Percentiles rank a stretch among this genome's conserved stretches.
Evolutionary conservation across 441 rosid species (phyloP).

Genomic region (Euphorbia celastroides): DNA sequence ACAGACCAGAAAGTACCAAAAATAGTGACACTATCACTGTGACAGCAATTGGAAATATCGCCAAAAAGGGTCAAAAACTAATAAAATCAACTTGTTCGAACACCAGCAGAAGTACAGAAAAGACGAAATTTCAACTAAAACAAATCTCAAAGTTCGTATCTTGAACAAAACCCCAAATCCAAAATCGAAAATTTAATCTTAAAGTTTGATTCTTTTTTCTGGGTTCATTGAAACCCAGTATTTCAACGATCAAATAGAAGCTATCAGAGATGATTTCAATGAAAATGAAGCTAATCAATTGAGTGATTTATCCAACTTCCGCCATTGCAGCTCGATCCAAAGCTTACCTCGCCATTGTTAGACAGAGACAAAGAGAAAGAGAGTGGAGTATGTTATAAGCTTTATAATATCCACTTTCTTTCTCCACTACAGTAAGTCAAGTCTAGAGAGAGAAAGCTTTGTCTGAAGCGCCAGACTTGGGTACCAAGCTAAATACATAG

Average conservation of each 20-base stretch:
- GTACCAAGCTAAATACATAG: conserved; percentile 38
- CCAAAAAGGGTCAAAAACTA: background rate
- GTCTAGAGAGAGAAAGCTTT: background rate
- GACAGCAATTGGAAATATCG: background rate
- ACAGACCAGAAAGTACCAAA: background rate
- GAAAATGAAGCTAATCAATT: background rate
- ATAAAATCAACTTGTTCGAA: background rate
- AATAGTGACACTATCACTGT: background rate
- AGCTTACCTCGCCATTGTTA: conserved; percentile 54
- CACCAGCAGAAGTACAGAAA: background rate
- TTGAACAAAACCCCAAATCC: background rate
- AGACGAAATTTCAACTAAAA: background rate
- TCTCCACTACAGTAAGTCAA: background rate
- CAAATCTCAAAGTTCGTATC: background rate
- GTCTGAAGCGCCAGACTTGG: conserved; percentile 39
- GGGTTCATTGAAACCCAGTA: background rate
- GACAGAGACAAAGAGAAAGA: conserved; percentile 11
- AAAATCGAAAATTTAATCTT: background rate
- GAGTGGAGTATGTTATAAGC: conserved; percentile 7
- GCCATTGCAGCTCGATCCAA: conserved; percentile 1
- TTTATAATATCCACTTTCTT: background rate
- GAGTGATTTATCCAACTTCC: background rate
- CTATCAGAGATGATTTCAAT: background rate
- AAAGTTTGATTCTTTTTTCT: background rate
- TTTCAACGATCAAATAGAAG: background rate